Percentiles rank a stretch among this genome's conserved stretches.
Conservation (phyloP, 495 filamentous ascomycete species). For the Neurospora intermedia region DNA sequence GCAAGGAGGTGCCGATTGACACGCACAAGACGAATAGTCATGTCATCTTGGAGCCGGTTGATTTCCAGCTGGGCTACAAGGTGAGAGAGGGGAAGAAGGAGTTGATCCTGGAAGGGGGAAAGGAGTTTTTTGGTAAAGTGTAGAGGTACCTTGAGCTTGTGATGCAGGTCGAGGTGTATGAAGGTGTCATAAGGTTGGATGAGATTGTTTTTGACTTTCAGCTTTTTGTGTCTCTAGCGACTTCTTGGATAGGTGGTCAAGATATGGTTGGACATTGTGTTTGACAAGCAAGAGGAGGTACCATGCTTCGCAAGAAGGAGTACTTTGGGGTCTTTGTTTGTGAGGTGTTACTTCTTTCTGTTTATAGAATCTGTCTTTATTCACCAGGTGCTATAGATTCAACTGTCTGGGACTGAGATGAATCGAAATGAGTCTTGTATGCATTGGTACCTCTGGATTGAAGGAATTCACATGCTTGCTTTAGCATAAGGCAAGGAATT, state of each 20-base stretch:
- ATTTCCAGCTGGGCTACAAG: conserved; percentile 30
- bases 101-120: conserved; percentile 26
- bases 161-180: background rate
- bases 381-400: background rate
- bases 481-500: background rate
- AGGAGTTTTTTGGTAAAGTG: conserved; percentile 20
- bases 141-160: background rate
- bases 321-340: background rate
- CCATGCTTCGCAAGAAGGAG: background rate
- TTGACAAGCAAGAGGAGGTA: background rate
- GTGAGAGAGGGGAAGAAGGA: conserved; percentile 22
- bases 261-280: background rate
- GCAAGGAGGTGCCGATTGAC: conserved; percentile 34
- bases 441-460: background rate
- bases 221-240: background rate
- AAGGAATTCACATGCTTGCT: background rate
- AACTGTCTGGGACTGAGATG: background rate
- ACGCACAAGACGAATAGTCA: conserved; percentile 39
- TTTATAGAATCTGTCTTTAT: background rate
- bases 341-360: background rate
- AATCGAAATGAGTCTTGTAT: no score
- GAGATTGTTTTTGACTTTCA: background rate
- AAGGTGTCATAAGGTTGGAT: background rate
- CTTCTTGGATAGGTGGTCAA: background rate
- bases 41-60: conserved; percentile 36